These are phyloP conservation scores for Euphorbia schlechtendalii DNA, from an alignment of 441 rosid species.

Conservation along the genomic window DNA sequence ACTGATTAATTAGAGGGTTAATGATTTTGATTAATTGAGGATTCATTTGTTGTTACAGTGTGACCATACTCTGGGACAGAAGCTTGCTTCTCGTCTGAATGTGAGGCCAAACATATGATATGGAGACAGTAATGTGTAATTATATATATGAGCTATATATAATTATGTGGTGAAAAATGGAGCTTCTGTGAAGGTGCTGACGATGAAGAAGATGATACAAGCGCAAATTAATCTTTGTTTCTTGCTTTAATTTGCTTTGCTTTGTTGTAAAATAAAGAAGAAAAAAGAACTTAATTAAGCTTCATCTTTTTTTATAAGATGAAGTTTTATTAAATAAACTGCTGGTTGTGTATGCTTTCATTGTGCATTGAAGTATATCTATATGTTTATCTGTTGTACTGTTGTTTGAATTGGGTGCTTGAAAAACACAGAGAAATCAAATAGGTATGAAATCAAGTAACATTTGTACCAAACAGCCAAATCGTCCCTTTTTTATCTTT, in stretches of 20 bases:
- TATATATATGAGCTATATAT: too few relatives aligned
- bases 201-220: too few relatives aligned
- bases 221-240: not conserved
- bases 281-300: not conserved
- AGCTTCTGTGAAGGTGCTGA: not conserved
- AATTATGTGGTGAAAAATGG: too few relatives aligned
- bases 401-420: too few relatives aligned
- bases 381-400: too few relatives aligned
- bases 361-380: too few relatives aligned
- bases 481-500: too few relatives aligned
- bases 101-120: slow-evolving; percentile 58
- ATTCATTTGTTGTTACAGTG: slow-evolving; percentile 32
- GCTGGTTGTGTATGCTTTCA: not conserved
- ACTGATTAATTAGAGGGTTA: too few relatives aligned
- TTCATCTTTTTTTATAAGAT: not conserved
- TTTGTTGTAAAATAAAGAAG: slow-evolving; percentile 9
- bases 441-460: too few relatives aligned
- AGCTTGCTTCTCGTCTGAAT: slow-evolving; percentile 65
- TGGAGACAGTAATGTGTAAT: too few relatives aligned
- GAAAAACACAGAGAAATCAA: too few relatives aligned
- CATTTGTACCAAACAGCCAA: too few relatives aligned
- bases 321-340: slow-evolving; percentile 10
- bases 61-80: slow-evolving; percentile 66
- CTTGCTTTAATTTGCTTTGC: not conserved
- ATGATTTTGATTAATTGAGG: not conserved